Evolutionary conservation across 495 filamentous ascomycete species (phyloP), one percentile per base, ranked within the genome.

Genomic region (Cladorrhinum samala): DNA sequence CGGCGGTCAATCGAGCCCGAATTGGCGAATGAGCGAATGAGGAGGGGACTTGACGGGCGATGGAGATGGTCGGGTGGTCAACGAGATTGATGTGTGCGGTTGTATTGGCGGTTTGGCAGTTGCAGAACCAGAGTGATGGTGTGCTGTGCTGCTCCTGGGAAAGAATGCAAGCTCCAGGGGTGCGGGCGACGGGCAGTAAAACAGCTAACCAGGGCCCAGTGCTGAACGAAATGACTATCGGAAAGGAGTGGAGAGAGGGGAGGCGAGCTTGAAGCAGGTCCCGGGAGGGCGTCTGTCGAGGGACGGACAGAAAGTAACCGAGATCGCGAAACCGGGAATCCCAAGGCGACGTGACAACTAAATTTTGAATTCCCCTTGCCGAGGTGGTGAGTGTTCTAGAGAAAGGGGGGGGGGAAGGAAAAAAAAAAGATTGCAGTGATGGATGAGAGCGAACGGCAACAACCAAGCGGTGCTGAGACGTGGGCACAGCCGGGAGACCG

Each of bases 111-210:
- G 60, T 60, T 55, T 47, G 60, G 57, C 54, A 25, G 24, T 60
- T 55, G 56, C 52, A 56, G 57, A 54, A 62, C 24, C 20, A 18
- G 45, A 47, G 30, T 20, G 17, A 47, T 41, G 39, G 6, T 41
- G 11, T 18, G 11, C 39, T 41, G 30, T 14, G 18, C 24, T 60
- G 43, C 54, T 55, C 49, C 45, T 17, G 63, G 50, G 63, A 55
- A 59, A 55, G 60, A 65, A 63, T 61, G 63, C 56, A 51, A 65
- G 64, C 61, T 65, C 61, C 66, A 68, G 64, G 66, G 65, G 66
- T 59, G 61, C 43, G 57, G 47, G 53, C 40, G 60, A 46, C 41
- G 52, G 49, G 59, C 65, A 67, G 63, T 68, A 62, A 68, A 65
- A 66, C 61, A 60, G 65, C 65, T 62, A 60, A 56, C 41, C 56